Percentiles rank a stretch among this genome's conserved stretches.
phyloP scores from a whole-genome alignment of 1,284 basidiomycete genomes.

The Pseudozyma flocculosa region DNA sequence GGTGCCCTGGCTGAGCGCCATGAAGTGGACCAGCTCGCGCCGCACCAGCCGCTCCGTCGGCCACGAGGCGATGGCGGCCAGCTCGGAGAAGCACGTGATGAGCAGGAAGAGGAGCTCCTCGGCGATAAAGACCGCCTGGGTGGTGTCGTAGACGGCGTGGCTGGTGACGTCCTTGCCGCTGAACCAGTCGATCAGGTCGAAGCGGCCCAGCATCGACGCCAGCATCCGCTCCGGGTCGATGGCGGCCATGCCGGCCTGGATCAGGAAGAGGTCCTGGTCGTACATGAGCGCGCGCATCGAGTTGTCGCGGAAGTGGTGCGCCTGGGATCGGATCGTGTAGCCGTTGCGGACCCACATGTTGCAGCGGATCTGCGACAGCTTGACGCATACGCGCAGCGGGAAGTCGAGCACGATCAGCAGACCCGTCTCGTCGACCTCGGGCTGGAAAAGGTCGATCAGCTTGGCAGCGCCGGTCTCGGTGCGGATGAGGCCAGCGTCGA shows the following conservation, averaged over 20 bases:
- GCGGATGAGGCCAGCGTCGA: constrained; percentile 18
- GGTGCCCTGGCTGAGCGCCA: constrained; percentile 82
- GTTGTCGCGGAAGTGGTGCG: constrained; percentile 95
- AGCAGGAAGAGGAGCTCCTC: constrained; percentile 89
- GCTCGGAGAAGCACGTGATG: constrained; percentile 83
- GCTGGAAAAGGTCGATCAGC: constrained; percentile 24
- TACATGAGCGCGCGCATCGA: constrained; percentile 93
- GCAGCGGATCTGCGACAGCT: constrained; percentile 86
- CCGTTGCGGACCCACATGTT: constrained; percentile 98
- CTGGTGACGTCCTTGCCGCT: constrained; percentile 58
- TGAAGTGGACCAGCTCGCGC: constrained; percentile 84
- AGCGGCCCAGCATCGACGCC: constrained; percentile 84
- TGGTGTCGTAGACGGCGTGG: constrained; percentile 65
- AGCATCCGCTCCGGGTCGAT: constrained; percentile 77
- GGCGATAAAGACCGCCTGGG: constrained; percentile 78
- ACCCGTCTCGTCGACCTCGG: constrained; percentile 32
- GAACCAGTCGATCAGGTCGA: constrained; percentile 79
- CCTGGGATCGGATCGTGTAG: constrained; percentile 88
- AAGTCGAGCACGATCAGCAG: constrained; percentile 46
- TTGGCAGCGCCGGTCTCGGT: constrained; percentile 13
- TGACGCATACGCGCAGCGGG: constrained; percentile 54
- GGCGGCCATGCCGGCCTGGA: constrained; percentile 73
- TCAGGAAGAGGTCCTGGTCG: constrained; percentile 90
- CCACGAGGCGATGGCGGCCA: constrained; percentile 73
- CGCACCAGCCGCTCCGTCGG: constrained; percentile 70